A percentile compares a stretch with the other conserved stretches of the same genome.
phyloP scores from a whole-genome alignment of 73 alveolate species.

The Paramecium bursaria region DNA sequence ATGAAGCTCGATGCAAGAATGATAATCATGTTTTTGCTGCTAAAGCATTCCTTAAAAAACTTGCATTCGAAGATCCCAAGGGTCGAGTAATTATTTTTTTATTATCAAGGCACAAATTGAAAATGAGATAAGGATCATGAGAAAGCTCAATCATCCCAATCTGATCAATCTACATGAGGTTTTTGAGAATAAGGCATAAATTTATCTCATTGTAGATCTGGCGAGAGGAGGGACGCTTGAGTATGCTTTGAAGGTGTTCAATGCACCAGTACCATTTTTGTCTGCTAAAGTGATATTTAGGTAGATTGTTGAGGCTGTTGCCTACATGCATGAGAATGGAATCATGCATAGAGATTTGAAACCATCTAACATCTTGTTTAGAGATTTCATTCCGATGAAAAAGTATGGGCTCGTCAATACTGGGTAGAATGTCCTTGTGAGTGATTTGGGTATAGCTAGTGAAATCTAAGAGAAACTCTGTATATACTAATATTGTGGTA shows the following conservation, averaged over 20 bases:
- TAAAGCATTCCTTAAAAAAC: conserved; percentile 41
- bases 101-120: conserved; percentile 21
- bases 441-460: conserved; percentile 56
- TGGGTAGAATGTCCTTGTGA: conserved; percentile 31
- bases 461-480: conserved; percentile 6
- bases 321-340: conserved; percentile 45
- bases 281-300: conserved; percentile 61
- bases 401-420: conserved; percentile 29
- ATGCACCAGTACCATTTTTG: conserved; percentile 47
- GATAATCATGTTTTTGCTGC: conserved; percentile 57
- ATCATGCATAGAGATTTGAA: conserved; percentile 72
- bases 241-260: conserved; percentile 37
- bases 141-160: conserved; percentile 71
- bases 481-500: conserved; percentile 58
- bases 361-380: conserved; percentile 62
- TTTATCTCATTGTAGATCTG: conserved; percentile 19
- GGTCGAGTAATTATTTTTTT: conserved; percentile 21
- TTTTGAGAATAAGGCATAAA: conserved; percentile 51
- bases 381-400: conserved; percentile 46
- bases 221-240: conserved; percentile 58
- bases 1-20: conserved; percentile 22
- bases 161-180: conserved; percentile 68
- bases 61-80: conserved; percentile 32
- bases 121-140: conserved; percentile 69
- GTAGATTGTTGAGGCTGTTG: conserved; percentile 58